Conservation (phyloP, 768 basidiomycete species). For the Sarcodon sp. region DNA sequence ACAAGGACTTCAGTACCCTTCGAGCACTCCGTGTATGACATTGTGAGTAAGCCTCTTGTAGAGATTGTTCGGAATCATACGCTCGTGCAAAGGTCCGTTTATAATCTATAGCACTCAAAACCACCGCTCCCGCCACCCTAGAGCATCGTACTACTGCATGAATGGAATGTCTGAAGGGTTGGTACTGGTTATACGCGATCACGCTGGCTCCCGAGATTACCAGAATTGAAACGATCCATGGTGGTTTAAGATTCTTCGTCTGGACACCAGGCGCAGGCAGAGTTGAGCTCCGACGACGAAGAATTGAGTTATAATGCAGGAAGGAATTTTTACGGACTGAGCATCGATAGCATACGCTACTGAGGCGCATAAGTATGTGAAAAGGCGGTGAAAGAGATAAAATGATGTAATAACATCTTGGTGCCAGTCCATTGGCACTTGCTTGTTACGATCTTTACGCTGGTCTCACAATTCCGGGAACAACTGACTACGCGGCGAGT, state of each 20-base stretch:
- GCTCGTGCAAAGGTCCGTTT: constrained; percentile 47
- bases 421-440: too few species aligned
- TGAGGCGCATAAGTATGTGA: too few species aligned
- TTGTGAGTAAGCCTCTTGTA: constrained; percentile 43
- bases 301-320: too few species aligned
- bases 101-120: constrained; percentile 58
- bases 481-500: too few species aligned
- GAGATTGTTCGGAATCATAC: constrained; percentile 39
- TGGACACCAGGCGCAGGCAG: too few species aligned
- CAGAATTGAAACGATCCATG: not conserved
- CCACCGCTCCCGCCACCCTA: constrained; percentile 35
- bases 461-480: too few species aligned
- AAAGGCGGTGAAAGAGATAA: too few species aligned
- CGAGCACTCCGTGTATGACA: constrained; percentile 80
- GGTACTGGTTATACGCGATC: not conserved
- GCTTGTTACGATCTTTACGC: too few species aligned
- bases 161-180: not conserved
- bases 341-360: too few species aligned
- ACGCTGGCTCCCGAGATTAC: not conserved
- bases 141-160: not conserved
- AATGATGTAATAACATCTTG: too few species aligned
- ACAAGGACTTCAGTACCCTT: constrained; percentile 69
- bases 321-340: too few species aligned
- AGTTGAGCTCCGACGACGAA: too few species aligned
- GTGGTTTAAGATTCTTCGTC: not conserved